Percentiles rank a stretch among this genome's conserved stretches.
Conservation (phyloP, 1,284 basidiomycete species). For the Cryptococcus sp. region DNA sequence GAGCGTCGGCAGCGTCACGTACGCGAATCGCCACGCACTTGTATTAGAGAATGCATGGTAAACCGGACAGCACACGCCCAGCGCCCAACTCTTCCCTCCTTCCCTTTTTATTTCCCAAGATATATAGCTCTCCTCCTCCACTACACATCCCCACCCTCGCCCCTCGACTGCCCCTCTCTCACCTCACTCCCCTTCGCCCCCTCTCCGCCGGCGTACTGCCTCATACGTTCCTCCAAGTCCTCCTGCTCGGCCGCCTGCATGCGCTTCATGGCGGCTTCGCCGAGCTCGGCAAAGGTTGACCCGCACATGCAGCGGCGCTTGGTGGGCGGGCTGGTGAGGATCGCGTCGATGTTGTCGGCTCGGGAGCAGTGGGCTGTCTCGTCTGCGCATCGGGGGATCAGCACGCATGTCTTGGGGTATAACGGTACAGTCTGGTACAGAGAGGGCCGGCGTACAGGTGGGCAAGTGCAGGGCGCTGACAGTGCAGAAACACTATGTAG, state of each 20-base stretch:
- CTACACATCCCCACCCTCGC: slow-evolving; percentile 3
- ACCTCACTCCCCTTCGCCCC: too few species aligned
- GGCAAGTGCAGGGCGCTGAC: too few species aligned
- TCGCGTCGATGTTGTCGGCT: slow-evolving; percentile 26
- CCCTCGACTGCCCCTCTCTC: background rate
- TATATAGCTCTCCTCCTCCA: background rate
- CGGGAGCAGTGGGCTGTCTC: background rate
- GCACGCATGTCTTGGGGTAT: too few species aligned
- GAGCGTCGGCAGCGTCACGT: background rate
- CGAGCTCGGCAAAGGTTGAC: slow-evolving; percentile 35
- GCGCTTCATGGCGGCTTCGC: slow-evolving; percentile 30
- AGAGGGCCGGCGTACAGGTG: background rate
- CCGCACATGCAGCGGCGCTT: slow-evolving; percentile 35
- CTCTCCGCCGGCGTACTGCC: background rate
- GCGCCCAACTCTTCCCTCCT: too few species aligned
- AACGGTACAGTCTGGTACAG: background rate
- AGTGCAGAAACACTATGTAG: too few species aligned
- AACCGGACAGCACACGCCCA: background rate
- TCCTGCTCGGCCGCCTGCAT: slow-evolving; percentile 22
- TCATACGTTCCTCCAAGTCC: slow-evolving; percentile 11
- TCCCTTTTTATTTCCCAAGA: too few species aligned
- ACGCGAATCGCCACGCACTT: background rate
- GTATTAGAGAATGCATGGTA: background rate
- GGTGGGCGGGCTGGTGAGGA: slow-evolving; percentile 19
- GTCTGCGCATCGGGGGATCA: background rate